Percentiles rank a stretch among this genome's conserved stretches.
These are phyloP conservation scores for Cornus florida DNA, from an alignment of 148 eudicot species.

Conservation along the genomic window DNA sequence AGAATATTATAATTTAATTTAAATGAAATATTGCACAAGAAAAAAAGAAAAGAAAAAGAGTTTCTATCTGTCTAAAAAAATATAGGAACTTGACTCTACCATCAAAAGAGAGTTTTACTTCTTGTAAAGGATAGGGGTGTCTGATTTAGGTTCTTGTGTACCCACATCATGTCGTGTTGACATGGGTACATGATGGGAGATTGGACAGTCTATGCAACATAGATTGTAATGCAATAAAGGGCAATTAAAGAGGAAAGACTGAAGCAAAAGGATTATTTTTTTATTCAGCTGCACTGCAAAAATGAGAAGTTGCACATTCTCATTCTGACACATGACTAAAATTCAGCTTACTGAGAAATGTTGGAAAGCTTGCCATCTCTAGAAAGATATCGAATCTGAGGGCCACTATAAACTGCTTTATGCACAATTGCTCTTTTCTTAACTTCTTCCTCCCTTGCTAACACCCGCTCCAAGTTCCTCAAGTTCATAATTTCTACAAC, in stretches of 20 bases:
- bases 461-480: slow-evolving; percentile 88
- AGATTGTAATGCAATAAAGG: not conserved
- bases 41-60: too few relatives aligned
- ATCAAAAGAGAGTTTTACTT: too few relatives aligned
- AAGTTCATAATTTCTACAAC: slow-evolving; percentile 84
- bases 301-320: not conserved
- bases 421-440: slow-evolving; percentile 94
- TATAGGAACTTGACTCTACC: too few relatives aligned
- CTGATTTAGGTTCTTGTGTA: too few relatives aligned
- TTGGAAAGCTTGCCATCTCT: slow-evolving; percentile 58
- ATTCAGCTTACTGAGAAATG: not conserved
- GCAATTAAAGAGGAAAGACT: not conserved
- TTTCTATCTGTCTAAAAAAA: too few relatives aligned
- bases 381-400: slow-evolving; percentile 83
- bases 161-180: not conserved
- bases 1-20: too few relatives aligned
- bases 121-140: too few relatives aligned
- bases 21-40: too few relatives aligned
- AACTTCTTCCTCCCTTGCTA: slow-evolving; percentile 99
- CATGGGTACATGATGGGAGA: too few relatives aligned
- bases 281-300: not conserved
- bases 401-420: slow-evolving; percentile 80
- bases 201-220: too few relatives aligned
- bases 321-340: not conserved
- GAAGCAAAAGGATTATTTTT: not conserved